Base-by-base conservation (phyloP, 805 yeast genomes). In the Candida verbasci region DNA sequence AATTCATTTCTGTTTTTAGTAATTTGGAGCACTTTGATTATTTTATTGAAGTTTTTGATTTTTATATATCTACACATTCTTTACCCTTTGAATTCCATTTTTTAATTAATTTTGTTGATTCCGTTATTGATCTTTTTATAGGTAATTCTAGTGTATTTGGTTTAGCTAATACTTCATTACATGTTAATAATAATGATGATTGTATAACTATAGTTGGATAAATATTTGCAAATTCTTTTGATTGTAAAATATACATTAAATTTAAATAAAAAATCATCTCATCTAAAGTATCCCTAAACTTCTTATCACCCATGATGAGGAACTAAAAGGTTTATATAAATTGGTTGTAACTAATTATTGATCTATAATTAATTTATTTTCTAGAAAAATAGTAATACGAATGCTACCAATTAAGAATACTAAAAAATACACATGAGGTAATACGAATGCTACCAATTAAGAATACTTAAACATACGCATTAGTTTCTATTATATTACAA, bases 161-260 rank as follows among this genome's bases (percentile, higher is more conserved):
- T 23, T 31, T 14, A 20, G 23, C 27, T 18, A 31, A 28, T n/a
- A 29, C 12, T n/a, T 32, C 35, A 10, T n/a, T 17, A 17, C 35
- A 24, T 9, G 35, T 32, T n/a, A 32, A 24, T 23, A 32, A 24
- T 17, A 32, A 21, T 12, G 35, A 32, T 11, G 24, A 12, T 17
- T 32, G 35, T 17, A 32, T 21, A 3, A 26, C 35, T 24, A 32
- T 6, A 3, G 24, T 22, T 12, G 35, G 35, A 14, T 32, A 32
- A 14, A 21, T 20, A 17, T 12, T 24, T 10, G 24, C 17, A 23
- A 32, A 32, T 23, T 32, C 35, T n/a, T 23, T 31, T 3, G 34
- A 31, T 20, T 29, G 32, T 29, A 29, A 12, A 6, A 29, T 29
- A 12, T 29, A 29, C 24, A 29, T 29, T 29, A 29, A 14, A 18